Base-by-base conservation (phyloP, 2,329 filamentous ascomycete genomes). In the Coniosporium tulheliwenetii region DNA sequence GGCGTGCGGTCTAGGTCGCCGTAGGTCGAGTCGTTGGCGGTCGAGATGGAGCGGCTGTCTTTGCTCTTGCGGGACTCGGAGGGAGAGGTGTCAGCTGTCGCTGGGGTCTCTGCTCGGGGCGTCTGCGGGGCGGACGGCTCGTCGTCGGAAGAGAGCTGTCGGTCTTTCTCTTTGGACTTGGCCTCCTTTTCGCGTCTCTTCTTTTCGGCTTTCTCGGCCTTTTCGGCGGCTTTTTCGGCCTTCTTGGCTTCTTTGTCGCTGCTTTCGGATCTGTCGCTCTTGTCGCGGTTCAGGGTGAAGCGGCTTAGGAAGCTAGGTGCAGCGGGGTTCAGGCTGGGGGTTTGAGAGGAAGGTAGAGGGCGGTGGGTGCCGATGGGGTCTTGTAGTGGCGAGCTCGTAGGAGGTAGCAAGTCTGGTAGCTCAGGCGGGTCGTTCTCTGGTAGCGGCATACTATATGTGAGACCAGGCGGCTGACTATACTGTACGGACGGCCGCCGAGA, bases 301-400 rank as follows among this genome's bases (percentile, higher is more conserved):
- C 78, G 72, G 8, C 72, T 79, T 60, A 81, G 89, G 56, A 96
- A 96, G 1, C 81, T 84, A 8, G 87, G 87, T 0, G 89, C 91
- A 5, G 84, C 75, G 7, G 91, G 91, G 52, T 98, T 96, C 26
- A 96, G 70, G 50, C 72, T 70, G 37, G 76, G 51, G 60, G 78
- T 65, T 32, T 47, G 45, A 3, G 47, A 45, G 31, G 45, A 46
- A 37, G 67, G 65, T 52, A 71, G 57, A 57, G 81, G 85, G 19
- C 19, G 19, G 19, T 26, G 19, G 2, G 85, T 93, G 16, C 89
- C 89, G 48, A 96, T 95, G 1, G 75, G 75, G 3, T 73, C 73
- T 44, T 77, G 72, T 2, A 73, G 63, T 26, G 71, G 69, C 5
- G 69, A 68, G 31, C 60, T 62, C 13, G 64, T 65, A 36, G 68